phyloP scores from a whole-genome alignment of 228 moss, liverwort and hornwort species.

The Sphagnum fallax region DNA sequence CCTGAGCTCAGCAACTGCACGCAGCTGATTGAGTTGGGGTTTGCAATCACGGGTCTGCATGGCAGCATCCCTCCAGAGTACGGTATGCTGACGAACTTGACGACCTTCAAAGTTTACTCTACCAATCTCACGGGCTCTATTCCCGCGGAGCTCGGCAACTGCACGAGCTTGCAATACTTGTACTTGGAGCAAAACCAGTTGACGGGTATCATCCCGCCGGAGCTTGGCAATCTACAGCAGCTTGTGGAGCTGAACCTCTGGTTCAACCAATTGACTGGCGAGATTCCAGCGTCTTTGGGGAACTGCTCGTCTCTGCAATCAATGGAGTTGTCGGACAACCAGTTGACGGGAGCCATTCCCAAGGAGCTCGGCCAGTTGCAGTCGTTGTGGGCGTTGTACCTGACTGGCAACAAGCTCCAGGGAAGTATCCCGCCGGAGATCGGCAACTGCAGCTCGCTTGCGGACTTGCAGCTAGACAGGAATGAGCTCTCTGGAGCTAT shows the following conservation, averaged over 20 bases:
- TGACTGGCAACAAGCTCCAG: slow-evolving; percentile 52
- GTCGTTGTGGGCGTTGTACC: slow-evolving; percentile 52
- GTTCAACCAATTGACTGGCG: slow-evolving; percentile 42
- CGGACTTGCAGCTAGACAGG: slow-evolving; percentile 48
- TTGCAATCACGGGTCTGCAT: slow-evolving; percentile 29
- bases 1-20: slow-evolving; percentile 31
- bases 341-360: slow-evolving; percentile 53
- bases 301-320: slow-evolving; percentile 29
- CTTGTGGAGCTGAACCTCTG: slow-evolving; percentile 54
- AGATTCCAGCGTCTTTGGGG: slow-evolving; percentile 29
- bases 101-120: slow-evolving; percentile 33
- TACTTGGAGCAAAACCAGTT: slow-evolving; percentile 63
- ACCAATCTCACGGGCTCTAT: slow-evolving; percentile 42
- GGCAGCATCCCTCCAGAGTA: slow-evolving; percentile 34
- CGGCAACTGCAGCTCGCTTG: slow-evolving; percentile 31
- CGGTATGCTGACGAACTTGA: slow-evolving; percentile 19
- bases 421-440: slow-evolving; percentile 34
- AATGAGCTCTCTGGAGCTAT: slow-evolving; percentile 34
- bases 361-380: slow-evolving; percentile 40
- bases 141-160: slow-evolving; percentile 51
- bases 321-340: slow-evolving; percentile 29
- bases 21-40: slow-evolving; percentile 31
- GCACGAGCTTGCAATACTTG: slow-evolving; percentile 43
- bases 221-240: slow-evolving; percentile 52
- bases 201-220: slow-evolving; percentile 56